phyloP scores from a whole-genome alignment of 2,329 filamentous ascomycete genomes.

The Penicillium occitanis region DNA sequence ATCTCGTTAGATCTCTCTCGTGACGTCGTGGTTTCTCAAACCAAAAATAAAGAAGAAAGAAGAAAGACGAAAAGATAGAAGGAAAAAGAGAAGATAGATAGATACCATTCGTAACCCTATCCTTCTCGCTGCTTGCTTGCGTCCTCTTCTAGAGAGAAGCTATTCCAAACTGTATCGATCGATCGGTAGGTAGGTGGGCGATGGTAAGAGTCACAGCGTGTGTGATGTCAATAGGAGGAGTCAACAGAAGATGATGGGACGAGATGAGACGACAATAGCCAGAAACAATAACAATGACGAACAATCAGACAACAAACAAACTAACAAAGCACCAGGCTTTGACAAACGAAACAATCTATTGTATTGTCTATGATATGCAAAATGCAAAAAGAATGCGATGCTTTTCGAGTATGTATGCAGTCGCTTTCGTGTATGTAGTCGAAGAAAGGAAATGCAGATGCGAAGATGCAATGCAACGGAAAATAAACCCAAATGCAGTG shows the following conservation, averaged over 20 bases:
- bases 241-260: conserved; percentile 7
- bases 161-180: neutral
- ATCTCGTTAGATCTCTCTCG: neutral
- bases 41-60: neutral
- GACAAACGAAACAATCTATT: neutral
- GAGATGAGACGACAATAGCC: neutral
- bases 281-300: neutral
- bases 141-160: neutral
- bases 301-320: neutral
- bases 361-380: neutral
- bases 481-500: neutral
- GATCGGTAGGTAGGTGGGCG: neutral
- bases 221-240: conserved; percentile 8
- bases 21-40: too few species aligned
- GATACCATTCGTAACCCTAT: conserved; percentile 13
- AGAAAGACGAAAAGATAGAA: neutral
- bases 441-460: neutral
- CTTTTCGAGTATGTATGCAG: neutral
- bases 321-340: conserved; percentile 14
- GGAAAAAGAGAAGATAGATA: neutral
- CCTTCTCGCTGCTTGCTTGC: neutral
- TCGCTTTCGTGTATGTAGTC: neutral
- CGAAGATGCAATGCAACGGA: conserved; percentile 4
- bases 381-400: neutral
- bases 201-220: neutral